Evolutionary conservation across 768 basidiomycete genomes (phyloP), one percentile per base, ranked within the genome.

Genomic region (Tulasnella sp.): DNA sequence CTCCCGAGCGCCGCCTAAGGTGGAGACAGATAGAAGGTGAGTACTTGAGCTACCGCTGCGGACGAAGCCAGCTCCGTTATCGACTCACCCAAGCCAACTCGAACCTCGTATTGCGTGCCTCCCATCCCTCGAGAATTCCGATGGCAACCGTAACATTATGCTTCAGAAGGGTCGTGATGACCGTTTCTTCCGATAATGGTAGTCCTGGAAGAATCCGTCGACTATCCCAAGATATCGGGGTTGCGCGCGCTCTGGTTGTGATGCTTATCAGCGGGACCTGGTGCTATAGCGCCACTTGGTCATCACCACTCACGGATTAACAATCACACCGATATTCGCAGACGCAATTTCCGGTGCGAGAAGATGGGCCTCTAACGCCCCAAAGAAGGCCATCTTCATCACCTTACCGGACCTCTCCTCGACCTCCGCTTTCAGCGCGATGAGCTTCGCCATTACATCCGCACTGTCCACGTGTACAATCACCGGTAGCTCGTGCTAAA

Each of bases 11-110:
- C 68, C 32, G 76, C 77, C 69, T 76, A 53, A 1, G 59, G 26
- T 50, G 49, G 51, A 26, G 1, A 27, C n/a, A 52, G 61, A 49
- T 32, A 13, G 27, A 15, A 56, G 51, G 74, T 71, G 49, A 74
- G 67, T 15, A n/a, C n/a, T n/a, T n/a, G n/a, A n/a, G n/a, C 58
- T n/a, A 23, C 7, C 26, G 51, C 27, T 21, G 62, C 51, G 47
- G 60, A 17, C 17, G 17, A 17, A n/a, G n/a, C n/a, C n/a, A n/a
- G n/a, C n/a, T n/a, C n/a, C n/a, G n/a, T n/a, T 21, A 21, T 26
- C n/a, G 53, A 73, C 81, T 65, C 63, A 85, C 87, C 91, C 92
- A 94, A 44, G 80, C 86, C 29, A 82, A 71, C 64, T 95, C 90
- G 64, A 91, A 87, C 15, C 85, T 80, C 9, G 85, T 76, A 67